Conservation (phyloP, 768 basidiomycete species). For the Scleroderma citrinum region DNA sequence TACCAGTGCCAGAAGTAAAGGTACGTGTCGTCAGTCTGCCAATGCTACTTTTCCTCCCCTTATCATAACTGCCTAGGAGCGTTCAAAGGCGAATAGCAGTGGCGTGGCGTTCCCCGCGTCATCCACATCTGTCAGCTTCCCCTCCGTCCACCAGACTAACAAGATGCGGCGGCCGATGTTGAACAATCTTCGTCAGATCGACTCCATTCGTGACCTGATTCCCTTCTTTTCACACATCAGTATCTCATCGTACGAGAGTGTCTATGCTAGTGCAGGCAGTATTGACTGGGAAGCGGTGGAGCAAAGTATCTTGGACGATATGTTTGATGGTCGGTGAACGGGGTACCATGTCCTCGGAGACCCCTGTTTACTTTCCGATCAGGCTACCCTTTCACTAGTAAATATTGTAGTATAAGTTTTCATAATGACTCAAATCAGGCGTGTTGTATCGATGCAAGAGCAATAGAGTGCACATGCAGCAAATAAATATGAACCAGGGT, state of each 20-base stretch:
- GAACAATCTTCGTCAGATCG: conserved; percentile 61
- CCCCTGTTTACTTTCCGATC: no score
- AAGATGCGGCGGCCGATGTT: conserved; percentile 73
- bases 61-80: conserved; percentile 16
- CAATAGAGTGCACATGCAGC: no score
- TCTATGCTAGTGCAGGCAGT: conserved; percentile 75
- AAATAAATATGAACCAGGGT: background rate
- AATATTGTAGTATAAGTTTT: no score
- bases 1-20: conserved; percentile 43
- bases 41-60: background rate
- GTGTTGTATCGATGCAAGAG: no score
- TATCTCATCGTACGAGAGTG: conserved; percentile 82
- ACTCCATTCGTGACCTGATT: conserved; percentile 79
- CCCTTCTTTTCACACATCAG: conserved; percentile 90
- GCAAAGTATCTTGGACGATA: conserved; percentile 70
- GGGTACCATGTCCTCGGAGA: no score
- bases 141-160: conserved; percentile 33
- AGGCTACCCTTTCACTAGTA: no score
- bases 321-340: conserved; percentile 75
- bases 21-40: conserved; percentile 7
- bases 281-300: conserved; percentile 93
- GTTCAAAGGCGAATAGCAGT: conserved; percentile 17
- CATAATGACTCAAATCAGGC: no score
- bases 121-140: conserved; percentile 16
- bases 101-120: conserved; percentile 17